Evolutionary conservation across 345 rosid genomes (phyloP), one percentile per base, ranked within the genome.

Genomic region (Salix udensis): DNA sequence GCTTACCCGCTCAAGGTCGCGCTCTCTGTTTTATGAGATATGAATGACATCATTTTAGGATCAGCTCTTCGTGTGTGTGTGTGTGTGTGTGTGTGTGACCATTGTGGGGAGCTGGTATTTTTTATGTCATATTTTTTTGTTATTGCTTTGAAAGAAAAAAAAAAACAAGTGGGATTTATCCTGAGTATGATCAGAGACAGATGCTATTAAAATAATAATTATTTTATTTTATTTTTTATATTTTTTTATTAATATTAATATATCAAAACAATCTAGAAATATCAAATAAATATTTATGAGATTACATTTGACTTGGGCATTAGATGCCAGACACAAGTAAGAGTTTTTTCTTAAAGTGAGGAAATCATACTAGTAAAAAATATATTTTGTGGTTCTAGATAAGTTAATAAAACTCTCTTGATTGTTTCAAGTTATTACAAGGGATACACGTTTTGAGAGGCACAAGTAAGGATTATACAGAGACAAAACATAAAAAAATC

Each of bases 301-400:
- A 76, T 31, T 24, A 4, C 23, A 28, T 73, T 81, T 81, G 83
- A 79, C 76, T 60, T 64, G 74, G 72, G 68, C 67, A 70, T 62
- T 48, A 37, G 69, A 50, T 52, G 70, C 42, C 42, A 30, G 31
- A 30, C 4, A 30, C 31, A 30, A 30, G 31, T 30, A 30, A 30
- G 31, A 30, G n/a, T 0, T 2, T 30, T 30, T 30, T 30, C 3
- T 30, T 30, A 30, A 30, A 30, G 31, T 30, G 31, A 30, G 31
- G 3, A 30, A 30, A 30, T 2, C 2, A 30, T 30, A 30, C 30
- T 30, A 2, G 67, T 30, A 30, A 30, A 30, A 30, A 30, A 30
- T 30, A 30, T 30, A 30, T 30, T 2, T 3, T 3, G 0, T 30
- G 4, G 0, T 30, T 30, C 31, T 30, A 30, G 31, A 2, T 30